Evolutionary conservation across 345 rosid species (phyloP), one percentile per base, ranked within the genome.

Genomic region (Triadica sebifera): DNA sequence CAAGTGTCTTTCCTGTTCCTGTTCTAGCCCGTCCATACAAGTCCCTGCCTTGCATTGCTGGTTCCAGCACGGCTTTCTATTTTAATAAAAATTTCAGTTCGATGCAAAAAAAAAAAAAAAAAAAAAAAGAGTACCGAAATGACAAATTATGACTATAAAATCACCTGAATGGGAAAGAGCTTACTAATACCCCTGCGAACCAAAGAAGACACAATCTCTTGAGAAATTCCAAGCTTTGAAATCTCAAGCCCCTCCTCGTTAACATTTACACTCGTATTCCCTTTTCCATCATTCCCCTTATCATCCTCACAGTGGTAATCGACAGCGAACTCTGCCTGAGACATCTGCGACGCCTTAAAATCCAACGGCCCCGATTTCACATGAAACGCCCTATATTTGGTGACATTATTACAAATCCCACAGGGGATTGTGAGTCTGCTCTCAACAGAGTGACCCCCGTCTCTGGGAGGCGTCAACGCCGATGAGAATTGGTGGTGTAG

Each of bases 1-100:
- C 97, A 75, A 96, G 97, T 3, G 98, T 96, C 85, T 96, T 96
- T 24, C 98, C 97, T 0, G 97, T 96, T 80, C 99, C 98, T 0
- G 98, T 93, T 81, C 93, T 88, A 19, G 98, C 97, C 22, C 98
- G 89, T 53, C 97, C 98, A 46, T 89, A 86, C 97, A 96, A 81
- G 65, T 96, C 99, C 4, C 88, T 81, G n/a, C 99, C 99, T 84
- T 87, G 86, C 98, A 93, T 93, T 51, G 97, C 98, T 4, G 98
- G 99, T 74, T 91, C 97, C 65, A 96, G 73, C 74, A 96, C 99
- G 72, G 97, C 98, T 86, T 69, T 96, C 95, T 94, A 64, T 17
- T 50, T 25, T 8, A 34, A 39, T 5, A 49, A 51, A 68, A 55
- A 22, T 24, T 24, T 12, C 51, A 3, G 4, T 47, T 29, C 29